Evolutionary conservation across 208 protist species (phyloP).

Genomic region (Tritrichomonas foetus): DNA sequence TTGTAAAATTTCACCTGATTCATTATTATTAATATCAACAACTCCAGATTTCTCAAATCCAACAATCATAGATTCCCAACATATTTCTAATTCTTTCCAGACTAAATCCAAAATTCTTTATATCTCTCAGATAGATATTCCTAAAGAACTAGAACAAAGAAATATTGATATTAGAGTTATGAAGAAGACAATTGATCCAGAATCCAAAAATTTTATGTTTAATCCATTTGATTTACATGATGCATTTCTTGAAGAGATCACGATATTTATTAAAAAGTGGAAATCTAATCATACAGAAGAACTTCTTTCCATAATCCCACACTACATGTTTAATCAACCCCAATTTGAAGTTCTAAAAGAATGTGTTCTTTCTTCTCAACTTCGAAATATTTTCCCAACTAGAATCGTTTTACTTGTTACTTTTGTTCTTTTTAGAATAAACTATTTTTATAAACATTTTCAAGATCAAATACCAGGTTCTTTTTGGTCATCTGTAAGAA

Average conservation of each 20-base stretch:
- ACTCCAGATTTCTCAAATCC: too few species aligned
- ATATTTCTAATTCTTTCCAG: too few species aligned
- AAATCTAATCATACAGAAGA: neutral
- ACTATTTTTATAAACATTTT: neutral
- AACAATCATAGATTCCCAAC: too few species aligned
- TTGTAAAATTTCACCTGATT: too few species aligned
- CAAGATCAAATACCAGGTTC: neutral
- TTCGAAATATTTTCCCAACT: neutral
- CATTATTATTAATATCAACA: too few species aligned
- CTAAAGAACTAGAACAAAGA: too few species aligned
- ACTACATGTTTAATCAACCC: neutral
- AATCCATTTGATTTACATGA: neutral
- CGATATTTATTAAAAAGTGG: neutral
- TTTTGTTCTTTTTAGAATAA: neutral
- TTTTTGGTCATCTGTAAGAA: neutral
- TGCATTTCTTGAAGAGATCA: neutral
- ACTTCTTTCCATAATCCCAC: neutral
- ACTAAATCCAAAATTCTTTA: too few species aligned
- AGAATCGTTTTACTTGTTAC: neutral
- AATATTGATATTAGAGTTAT: too few species aligned
- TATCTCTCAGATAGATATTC: too few species aligned
- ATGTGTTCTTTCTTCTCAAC: neutral
- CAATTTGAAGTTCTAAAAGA: neutral
- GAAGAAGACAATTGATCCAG: too few species aligned
- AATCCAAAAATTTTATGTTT: neutral